Conservation (phyloP, 129 eudicot genomes). For the Oenanthe sinensis region DNA sequence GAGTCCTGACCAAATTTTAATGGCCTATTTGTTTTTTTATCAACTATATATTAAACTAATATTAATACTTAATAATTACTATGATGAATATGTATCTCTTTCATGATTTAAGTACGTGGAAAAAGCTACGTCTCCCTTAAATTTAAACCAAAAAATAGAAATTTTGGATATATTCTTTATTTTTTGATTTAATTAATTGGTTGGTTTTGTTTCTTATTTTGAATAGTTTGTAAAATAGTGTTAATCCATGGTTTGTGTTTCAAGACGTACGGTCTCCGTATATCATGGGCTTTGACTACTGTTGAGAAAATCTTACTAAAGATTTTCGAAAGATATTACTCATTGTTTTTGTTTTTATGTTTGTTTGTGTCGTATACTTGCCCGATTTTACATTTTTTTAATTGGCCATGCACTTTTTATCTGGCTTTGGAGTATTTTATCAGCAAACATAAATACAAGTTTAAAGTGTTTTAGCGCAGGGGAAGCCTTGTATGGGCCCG, state of each 20-base stretch:
- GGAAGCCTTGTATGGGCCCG: too few species aligned
- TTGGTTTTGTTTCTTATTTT: neutral
- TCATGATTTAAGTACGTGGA: too few species aligned
- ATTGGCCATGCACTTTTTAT: neutral
- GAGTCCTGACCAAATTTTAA: neutral
- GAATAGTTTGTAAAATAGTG: neutral
- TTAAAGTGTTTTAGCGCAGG: too few species aligned
- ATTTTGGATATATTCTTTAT: too few species aligned
- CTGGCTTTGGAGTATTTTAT: neutral
- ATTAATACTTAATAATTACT: too few species aligned
- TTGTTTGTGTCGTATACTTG: neutral
- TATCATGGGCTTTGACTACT: conserved; percentile 5
- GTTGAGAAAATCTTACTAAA: neutral
- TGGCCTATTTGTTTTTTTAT: too few species aligned
- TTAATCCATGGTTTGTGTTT: neutral
- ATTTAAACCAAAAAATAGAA: too few species aligned
- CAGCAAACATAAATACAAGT: too few species aligned
- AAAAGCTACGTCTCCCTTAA: too few species aligned
- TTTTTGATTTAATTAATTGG: too few species aligned
- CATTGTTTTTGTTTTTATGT: neutral
- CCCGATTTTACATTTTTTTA: neutral
- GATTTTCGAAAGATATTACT: neutral
- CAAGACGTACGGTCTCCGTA: neutral
- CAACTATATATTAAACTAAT: too few species aligned
- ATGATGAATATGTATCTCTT: too few species aligned